These are phyloP conservation scores for Microdochium paspali DNA, from an alignment of 2,329 filamentous ascomycete genomes.

Conservation along the genomic window DNA sequence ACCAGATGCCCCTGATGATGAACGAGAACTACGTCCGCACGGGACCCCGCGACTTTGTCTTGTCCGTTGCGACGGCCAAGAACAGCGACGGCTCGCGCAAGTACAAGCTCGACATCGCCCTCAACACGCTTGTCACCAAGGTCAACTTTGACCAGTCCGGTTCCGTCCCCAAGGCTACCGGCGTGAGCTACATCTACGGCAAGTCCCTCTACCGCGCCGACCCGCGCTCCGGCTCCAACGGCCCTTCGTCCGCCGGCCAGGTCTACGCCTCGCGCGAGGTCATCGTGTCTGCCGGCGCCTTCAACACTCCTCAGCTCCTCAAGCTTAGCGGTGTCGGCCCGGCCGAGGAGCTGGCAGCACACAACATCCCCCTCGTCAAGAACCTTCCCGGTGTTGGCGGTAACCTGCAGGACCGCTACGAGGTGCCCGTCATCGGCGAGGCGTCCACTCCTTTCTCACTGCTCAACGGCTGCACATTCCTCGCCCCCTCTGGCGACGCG, in stretches of 20 bases:
- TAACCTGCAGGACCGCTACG: conserved; percentile 18
- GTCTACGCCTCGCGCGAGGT: conserved; percentile 14
- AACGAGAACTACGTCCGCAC: conserved; percentile 26
- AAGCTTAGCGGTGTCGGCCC: conserved; percentile 23
- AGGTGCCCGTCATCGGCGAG: conserved; percentile 10
- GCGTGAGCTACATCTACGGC: conserved; percentile 11
- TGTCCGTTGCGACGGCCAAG: conserved; percentile 28
- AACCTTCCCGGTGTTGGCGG: conserved; percentile 22
- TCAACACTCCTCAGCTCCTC: conserved; percentile 22
- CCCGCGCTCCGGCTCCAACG: conserved; percentile 1
- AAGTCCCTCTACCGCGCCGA: conserved; percentile 11
- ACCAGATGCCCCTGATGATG: conserved; percentile 39
- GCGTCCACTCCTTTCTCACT: conserved; percentile 7
- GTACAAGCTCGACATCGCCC: conserved; percentile 29
- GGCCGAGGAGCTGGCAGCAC: conserved; percentile 9
- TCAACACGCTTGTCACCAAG: conserved; percentile 15
- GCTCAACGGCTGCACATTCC: conserved; percentile 8
- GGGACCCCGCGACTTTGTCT: conserved; percentile 38
- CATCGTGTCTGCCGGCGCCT: conserved; percentile 18
- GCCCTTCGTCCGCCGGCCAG: neutral
- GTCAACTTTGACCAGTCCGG: conserved; percentile 8
- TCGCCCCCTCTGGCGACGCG: conserved; percentile 4
- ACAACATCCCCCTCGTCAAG: conserved; percentile 14
- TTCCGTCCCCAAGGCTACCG: conserved; percentile 6
- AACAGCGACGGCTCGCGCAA: conserved; percentile 22